Base-by-base conservation (phyloP, 306 rosid species). In the Elaeagnus macrophylla region DNA sequence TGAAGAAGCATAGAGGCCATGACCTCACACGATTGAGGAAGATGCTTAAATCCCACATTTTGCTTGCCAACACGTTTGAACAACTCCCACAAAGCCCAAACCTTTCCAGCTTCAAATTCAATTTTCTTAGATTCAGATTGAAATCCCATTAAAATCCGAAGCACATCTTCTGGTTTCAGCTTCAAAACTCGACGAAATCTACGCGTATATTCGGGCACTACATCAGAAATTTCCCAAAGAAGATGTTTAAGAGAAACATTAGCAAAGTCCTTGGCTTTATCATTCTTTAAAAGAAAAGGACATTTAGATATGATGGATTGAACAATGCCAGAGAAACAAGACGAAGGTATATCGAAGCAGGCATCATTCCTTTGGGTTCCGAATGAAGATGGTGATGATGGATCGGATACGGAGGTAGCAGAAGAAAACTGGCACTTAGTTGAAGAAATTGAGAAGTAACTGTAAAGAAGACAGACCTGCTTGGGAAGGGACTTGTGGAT, bases 1-100 rank as follows among this genome's bases (percentile, higher is more conserved):
- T 48, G 72, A 36, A 84, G 40, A 53, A 91, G 95, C 70, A 84
- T 61, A 19, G 78, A 72, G 39, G 82, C 83, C 94, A 91, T 84
- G 69, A 80, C 68, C 71, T 86, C 82, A 11, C 58, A 71, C 10
- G 87, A 81, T 51, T 51, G 62, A 10, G 73, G 65, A 32, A 67
- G 64, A 56, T 86, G 86, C 61, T 75, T 60, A 61, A 72, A 71
- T 51, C 48, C 57, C 63, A 37, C 9, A 57, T 56, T 64, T 39
- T 56, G 68, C 40, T 44, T 77, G 43, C 43, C 49, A 60, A 65
- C 80, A 71, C 77, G 64, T 61, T 72, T 84, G 78, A 84, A 84
- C 74, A 91, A 71, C 18, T 65, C 57, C 81, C 84, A 84, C 68
- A 87, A 69, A 71, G 75, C 64, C 59, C 63, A 74, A 50, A 91